Evolutionary conservation across 805 yeast genomes (phyloP).

Genomic region (Myxozyma neotropica): DNA sequence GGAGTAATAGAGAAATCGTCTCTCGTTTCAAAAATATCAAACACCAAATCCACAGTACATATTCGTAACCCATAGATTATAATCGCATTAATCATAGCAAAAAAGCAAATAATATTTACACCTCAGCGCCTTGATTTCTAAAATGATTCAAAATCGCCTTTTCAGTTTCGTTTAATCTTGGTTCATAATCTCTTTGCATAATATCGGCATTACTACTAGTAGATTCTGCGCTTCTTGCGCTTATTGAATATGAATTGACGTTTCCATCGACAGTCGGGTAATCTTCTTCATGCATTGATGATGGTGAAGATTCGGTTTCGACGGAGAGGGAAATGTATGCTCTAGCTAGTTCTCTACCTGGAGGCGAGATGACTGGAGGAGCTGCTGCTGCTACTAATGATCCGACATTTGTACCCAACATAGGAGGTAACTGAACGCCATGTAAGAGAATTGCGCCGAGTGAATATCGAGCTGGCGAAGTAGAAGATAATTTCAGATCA

Average conservation of each 20-base stretch:
- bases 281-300: background rate
- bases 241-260: too few relatives aligned
- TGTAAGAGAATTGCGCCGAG: conserved; percentile 1
- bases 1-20: too few relatives aligned
- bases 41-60: too few relatives aligned
- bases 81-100: too few relatives aligned
- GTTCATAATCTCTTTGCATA: background rate
- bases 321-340: background rate
- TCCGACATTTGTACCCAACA: background rate
- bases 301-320: background rate
- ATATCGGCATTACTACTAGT: background rate
- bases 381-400: conserved; percentile 3
- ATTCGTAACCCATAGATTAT: too few relatives aligned
- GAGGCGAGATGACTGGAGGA: conserved; percentile 3
- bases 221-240: too few relatives aligned
- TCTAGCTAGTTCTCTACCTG: conserved; percentile 12
- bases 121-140: conserved; percentile 12
- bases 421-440: conserved; percentile 1
- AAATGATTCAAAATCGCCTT: background rate
- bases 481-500: background rate
- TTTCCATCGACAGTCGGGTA: background rate
- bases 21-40: too few relatives aligned
- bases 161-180: background rate
- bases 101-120: background rate
- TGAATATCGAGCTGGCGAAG: background rate